phyloP scores from a whole-genome alignment of 2,329 filamentous ascomycete genomes.

The Chaetomium sp. region DNA sequence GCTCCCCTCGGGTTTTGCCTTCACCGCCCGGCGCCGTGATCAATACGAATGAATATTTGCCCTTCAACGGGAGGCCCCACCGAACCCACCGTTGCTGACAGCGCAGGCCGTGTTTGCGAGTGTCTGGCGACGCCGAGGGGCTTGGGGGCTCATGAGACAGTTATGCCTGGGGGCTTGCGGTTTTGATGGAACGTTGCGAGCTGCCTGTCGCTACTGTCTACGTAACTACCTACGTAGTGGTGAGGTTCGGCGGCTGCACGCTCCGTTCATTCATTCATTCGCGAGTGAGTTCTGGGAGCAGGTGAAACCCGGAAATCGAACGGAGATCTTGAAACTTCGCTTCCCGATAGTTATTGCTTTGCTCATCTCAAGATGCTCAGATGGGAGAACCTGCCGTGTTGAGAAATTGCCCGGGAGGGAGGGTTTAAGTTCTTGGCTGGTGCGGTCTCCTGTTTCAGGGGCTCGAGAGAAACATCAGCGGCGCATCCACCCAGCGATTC shows the following conservation, averaged over 20 bases:
- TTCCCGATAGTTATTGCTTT: slow-evolving; percentile 1
- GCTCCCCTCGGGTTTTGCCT: not conserved
- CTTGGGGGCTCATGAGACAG: not conserved
- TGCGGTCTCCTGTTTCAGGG: slow-evolving; percentile 28
- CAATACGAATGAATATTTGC: not conserved
- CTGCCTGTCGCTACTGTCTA: not conserved
- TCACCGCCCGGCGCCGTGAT: not conserved
- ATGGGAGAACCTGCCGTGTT: not conserved
- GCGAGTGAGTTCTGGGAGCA: not conserved
- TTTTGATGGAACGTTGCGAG: not conserved
- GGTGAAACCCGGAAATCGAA: slow-evolving; percentile 5
- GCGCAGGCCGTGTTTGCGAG: not conserved
- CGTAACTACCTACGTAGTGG: no score
- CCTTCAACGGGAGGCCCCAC: not conserved
- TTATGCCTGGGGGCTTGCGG: not conserved
- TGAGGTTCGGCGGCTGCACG: not conserved
- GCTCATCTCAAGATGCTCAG: slow-evolving; percentile 1
- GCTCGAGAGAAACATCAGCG: slow-evolving; percentile 8
- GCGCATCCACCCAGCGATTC: slow-evolving; percentile 18
- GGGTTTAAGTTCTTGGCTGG: slow-evolving; percentile 13
- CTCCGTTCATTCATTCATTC: not conserved
- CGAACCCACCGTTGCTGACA: slow-evolving; percentile 15
- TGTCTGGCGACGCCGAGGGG: not conserved
- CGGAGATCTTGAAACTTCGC: slow-evolving; percentile 23
- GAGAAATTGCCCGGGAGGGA: not conserved